A percentile compares a stretch with the other conserved stretches of the same genome.
Evolutionary conservation across 148 eudicot genomes (phyloP).

Genomic region (Salicornia ramosissima): DNA sequence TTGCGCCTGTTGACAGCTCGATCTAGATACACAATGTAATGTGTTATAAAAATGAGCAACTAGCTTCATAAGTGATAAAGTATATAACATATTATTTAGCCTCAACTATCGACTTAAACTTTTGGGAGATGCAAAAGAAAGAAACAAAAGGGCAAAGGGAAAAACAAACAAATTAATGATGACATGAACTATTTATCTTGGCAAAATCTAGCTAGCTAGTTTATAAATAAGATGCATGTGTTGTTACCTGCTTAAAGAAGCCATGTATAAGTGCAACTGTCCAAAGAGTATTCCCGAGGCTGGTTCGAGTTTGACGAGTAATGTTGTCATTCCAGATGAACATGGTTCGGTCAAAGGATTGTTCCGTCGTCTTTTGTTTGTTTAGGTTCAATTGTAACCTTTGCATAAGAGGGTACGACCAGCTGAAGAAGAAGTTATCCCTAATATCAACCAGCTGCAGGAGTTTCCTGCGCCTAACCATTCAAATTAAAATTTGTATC

Average conservation of each 20-base stretch:
- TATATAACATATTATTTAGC: no score
- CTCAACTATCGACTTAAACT: no score
- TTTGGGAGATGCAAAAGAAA: background rate
- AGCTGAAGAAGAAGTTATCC: constrained; percentile 87
- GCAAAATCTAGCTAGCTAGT: background rate
- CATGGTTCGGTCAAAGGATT: constrained; percentile 47
- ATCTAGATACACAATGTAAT: constrained; percentile 37
- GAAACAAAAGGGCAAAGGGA: background rate
- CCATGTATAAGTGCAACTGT: constrained; percentile 91
- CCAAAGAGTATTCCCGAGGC: constrained; percentile 69
- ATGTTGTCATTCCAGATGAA: constrained; percentile 92
- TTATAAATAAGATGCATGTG: background rate
- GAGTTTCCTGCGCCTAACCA: constrained; percentile 77
- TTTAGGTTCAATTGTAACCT: constrained; percentile 68
- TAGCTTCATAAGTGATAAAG: background rate
- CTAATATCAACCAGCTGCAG: constrained; percentile 68
- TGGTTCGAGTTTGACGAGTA: constrained; percentile 58
- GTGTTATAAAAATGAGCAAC: constrained; percentile 4
- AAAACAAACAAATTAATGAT: no score
- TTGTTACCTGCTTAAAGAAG: constrained; percentile 79
- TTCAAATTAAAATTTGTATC: no score
- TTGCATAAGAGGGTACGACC: constrained; percentile 75
- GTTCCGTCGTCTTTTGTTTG: constrained; percentile 35
- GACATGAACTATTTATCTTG: no score
- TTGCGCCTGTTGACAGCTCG: constrained; percentile 47